phyloP scores from a whole-genome alignment of 305 asterid species.

The Fraxinus platypoda region DNA sequence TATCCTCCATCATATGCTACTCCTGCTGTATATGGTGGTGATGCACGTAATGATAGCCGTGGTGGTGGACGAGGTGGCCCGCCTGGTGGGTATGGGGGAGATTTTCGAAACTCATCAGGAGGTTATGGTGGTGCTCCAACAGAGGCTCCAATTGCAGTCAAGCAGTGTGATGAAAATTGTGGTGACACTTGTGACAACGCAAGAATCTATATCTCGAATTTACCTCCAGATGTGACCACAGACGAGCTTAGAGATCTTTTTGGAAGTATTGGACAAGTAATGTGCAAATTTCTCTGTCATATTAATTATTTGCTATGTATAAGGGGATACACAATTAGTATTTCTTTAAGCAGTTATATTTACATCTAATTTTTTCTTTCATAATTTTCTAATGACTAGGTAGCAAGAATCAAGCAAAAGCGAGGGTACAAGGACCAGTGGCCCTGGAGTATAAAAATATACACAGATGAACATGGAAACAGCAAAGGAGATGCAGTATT shows the following conservation, averaged over 20 bases:
- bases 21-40: conserved; percentile 68
- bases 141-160: conserved; percentile 72
- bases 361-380: background rate
- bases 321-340: background rate
- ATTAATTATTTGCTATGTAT: background rate
- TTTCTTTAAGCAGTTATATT: background rate
- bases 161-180: conserved; percentile 94
- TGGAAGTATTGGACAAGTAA: conserved; percentile 99
- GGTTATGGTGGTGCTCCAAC: conserved; percentile 63
- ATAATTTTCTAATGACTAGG: conserved; percentile 41
- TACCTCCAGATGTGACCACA: conserved; percentile 90
- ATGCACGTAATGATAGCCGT: conserved; percentile 48
- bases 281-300: conserved; percentile 33
- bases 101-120: conserved; percentile 47
- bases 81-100: conserved; percentile 67
- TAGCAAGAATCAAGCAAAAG: conserved; percentile 96
- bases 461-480: conserved; percentile 92
- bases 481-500: conserved; percentile 97
- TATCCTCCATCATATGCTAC: conserved; percentile 93
- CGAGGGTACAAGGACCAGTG: conserved; percentile 99
- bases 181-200: conserved; percentile 95
- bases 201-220: conserved; percentile 92
- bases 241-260: conserved; percentile 94
- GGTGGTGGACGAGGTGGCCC: conserved; percentile 75
- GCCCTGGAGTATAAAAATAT: conserved; percentile 98